phyloP scores from a whole-genome alignment of 2,329 filamentous ascomycete genomes.

The Periconia digitata region DNA sequence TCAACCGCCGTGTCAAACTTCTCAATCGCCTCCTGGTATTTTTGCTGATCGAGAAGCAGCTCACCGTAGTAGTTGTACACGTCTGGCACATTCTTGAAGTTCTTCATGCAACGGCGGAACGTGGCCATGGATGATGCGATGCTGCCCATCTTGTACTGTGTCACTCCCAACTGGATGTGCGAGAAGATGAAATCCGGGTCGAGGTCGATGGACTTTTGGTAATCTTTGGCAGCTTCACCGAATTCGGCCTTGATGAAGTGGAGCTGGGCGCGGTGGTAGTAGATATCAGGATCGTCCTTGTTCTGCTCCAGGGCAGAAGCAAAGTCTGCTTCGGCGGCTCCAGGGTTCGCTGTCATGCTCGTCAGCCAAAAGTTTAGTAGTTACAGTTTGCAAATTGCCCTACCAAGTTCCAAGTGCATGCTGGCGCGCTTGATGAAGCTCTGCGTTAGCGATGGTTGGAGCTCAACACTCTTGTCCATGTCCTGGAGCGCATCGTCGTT shows the following conservation, averaged over 20 bases:
- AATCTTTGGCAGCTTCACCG: constrained; percentile 91
- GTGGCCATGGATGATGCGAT: constrained; percentile 98
- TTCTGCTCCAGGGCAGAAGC: constrained; percentile 82
- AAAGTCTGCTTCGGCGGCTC: constrained; percentile 87
- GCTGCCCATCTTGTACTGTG: constrained; percentile 99
- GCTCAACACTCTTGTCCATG: constrained; percentile 88
- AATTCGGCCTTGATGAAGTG: constrained; percentile 98
- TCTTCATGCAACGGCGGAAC: constrained; percentile 96
- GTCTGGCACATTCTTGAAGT: constrained; percentile 93
- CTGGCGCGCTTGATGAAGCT: constrained; percentile 99
- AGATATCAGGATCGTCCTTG: constrained; percentile 90
- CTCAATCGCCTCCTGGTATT: constrained; percentile 92
- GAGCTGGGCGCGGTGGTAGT: constrained; percentile 97
- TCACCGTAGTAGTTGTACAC: constrained; percentile 99
- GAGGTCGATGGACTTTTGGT: constrained; percentile 98
- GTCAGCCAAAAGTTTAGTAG: background rate
- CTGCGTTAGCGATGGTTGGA: constrained; percentile 85
- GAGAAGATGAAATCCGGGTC: constrained; percentile 98
- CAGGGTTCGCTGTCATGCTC: constrained; percentile 66
- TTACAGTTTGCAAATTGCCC: constrained; percentile 3
- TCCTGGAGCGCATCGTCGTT: constrained; percentile 80
- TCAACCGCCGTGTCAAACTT: constrained; percentile 99
- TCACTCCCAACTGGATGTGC: constrained; percentile 98
- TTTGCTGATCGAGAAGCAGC: constrained; percentile 92
- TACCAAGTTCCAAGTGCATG: constrained; percentile 93